Percentiles rank a stretch among this genome's conserved stretches.
phyloP scores from a whole-genome alignment of 306 rosid species.

The Geum urbanum region DNA sequence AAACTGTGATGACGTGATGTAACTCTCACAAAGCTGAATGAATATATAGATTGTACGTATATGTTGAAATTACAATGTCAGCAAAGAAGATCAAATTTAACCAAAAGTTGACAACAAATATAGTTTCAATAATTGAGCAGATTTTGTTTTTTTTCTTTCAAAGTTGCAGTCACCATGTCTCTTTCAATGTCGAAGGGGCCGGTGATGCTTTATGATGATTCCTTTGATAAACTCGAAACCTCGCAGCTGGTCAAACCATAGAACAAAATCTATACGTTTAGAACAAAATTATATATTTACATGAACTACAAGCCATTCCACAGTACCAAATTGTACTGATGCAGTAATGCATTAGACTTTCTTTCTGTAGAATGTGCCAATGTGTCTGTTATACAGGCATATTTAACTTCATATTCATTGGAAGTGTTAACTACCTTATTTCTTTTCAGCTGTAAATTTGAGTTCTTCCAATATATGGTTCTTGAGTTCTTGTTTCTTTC shows the following conservation, averaged over 20 bases:
- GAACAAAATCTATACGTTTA: neutral
- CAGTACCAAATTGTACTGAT: too few species aligned
- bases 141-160: constrained; percentile 68
- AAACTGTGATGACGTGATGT: too few species aligned
- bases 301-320: too few species aligned
- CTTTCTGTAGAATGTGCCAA: neutral
- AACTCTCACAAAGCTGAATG: too few species aligned
- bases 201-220: constrained; percentile 51
- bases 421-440: constrained; percentile 46
- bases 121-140: constrained; percentile 44
- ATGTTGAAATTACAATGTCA: too few species aligned
- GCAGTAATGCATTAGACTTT: neutral
- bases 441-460: constrained; percentile 55
- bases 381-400: too few species aligned
- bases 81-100: too few species aligned
- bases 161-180: constrained; percentile 70
- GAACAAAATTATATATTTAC: too few species aligned
- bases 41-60: too few species aligned
- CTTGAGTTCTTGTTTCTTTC: constrained; percentile 59
- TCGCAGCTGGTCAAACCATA: constrained; percentile 44
- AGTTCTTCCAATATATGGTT: constrained; percentile 54
- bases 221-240: constrained; percentile 72
- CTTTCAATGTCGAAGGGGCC: constrained; percentile 64
- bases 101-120: too few species aligned
- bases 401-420: neutral